Base-by-base conservation (phyloP, 192 early-diverging fungal species). In the Coemansia sp. region DNA sequence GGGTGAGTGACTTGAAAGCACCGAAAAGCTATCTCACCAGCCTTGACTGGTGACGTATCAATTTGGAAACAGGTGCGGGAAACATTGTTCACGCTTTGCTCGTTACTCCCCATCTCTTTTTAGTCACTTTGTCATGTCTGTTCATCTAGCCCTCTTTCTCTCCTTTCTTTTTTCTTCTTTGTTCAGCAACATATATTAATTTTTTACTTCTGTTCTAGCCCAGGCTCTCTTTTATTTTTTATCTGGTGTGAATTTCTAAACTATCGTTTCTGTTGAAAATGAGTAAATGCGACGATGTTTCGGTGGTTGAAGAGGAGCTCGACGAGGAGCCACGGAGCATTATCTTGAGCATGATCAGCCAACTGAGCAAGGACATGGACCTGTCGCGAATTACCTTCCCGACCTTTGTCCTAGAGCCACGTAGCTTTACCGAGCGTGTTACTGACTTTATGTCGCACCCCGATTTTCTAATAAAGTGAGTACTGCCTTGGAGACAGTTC, bases 381-480 rank as follows among this genome's bases (percentile, higher is more conserved):
- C 85, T 98, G 55, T 91, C 91, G 54, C 81, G 91, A 53, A 87
- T 98, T 43, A 92, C 94, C n/a, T 85, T 98, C 15, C 95, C 94
- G 11, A 93, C 92, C 6, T 98, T 98, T 82, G 87, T 98, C 4
- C 82, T 98, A 19, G 96, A 98, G 59, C 91, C 94, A 2, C 76
- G 94, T 19, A 92, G 90, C 71, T 93, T 96, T 81, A 84, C 92
- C 23, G 96, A 98, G 67, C 86, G 92, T 19, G 90, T 98, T 23
- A 93, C 93, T 8, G 93, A 98, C 80, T 98, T 98, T 81, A 92
- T 96, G 87, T 85, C 86, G 33, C 91, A 95, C 55, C 90, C 91
- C 9, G 89, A 95, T 38, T 67, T 92, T 56, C 67, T 94, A 21
- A 73, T 90, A 64, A 72, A 80, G 91, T 90, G 86, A 73, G 69